Evolutionary conservation across 495 filamentous ascomycete species (phyloP).

Genomic region (Bacidia rubella): DNA sequence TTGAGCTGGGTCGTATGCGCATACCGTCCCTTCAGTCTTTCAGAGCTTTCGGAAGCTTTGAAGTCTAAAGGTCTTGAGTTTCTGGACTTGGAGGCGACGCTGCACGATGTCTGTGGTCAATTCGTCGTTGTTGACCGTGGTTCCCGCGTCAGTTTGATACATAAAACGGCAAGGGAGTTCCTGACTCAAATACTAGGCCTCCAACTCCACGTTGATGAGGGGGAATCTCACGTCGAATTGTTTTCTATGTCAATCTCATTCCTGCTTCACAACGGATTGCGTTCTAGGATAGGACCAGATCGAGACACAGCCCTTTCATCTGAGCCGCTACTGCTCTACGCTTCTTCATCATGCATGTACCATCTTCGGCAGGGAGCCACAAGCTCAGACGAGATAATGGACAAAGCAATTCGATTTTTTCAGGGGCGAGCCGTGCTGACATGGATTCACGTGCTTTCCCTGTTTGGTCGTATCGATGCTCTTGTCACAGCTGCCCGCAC

Average conservation of each 20-base stretch:
- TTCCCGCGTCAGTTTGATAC: slow-evolving; percentile 21
- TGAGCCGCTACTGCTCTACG: slow-evolving; percentile 12
- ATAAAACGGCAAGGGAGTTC: slow-evolving; percentile 26
- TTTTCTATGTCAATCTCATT: slow-evolving; percentile 10
- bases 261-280: slow-evolving; percentile 5
- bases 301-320: background rate
- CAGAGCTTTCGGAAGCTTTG: slow-evolving; percentile 24
- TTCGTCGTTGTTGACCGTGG: slow-evolving; percentile 22
- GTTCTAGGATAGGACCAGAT: background rate
- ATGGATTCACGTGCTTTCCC: slow-evolving; percentile 19
- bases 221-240: slow-evolving; percentile 6
- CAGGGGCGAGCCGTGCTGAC: slow-evolving; percentile 11
- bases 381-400: slow-evolving; percentile 1
- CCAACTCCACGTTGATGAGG: slow-evolving; percentile 2
- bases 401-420: slow-evolving; percentile 12
- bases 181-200: slow-evolving; percentile 9
- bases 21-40: slow-evolving; percentile 17
- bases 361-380: slow-evolving; percentile 11
- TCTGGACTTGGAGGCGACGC: slow-evolving; percentile 18
- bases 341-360: slow-evolving; percentile 9
- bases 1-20: slow-evolving; percentile 25
- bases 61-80: slow-evolving; percentile 20
- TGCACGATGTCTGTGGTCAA: slow-evolving; percentile 26
- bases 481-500: slow-evolving; percentile 12
- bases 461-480: slow-evolving; percentile 4